phyloP scores from a whole-genome alignment of 2,329 filamentous ascomycete species.

The Colletotrichum neosansevieriae region DNA sequence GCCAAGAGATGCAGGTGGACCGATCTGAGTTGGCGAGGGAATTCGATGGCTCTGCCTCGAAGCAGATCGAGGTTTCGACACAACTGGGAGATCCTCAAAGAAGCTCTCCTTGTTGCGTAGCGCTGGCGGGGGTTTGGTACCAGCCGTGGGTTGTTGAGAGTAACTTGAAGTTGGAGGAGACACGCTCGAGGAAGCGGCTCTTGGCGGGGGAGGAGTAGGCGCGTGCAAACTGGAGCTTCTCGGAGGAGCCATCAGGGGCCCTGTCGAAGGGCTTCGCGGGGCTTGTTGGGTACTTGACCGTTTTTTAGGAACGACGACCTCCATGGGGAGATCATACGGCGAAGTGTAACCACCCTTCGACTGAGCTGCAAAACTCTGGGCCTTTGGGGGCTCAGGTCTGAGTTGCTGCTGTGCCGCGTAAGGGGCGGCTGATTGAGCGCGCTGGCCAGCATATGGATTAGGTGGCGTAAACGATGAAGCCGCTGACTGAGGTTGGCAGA shows the following conservation, averaged over 20 bases:
- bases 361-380: conserved; percentile 90
- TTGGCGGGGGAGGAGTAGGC: conserved; percentile 43
- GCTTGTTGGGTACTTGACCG: conserved; percentile 70
- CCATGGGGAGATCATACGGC: conserved; percentile 94
- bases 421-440: conserved; percentile 46
- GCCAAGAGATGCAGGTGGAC: conserved; percentile 50
- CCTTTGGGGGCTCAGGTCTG: conserved; percentile 64
- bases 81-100: conserved; percentile 81
- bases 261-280: conserved; percentile 51
- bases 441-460: conserved; percentile 42
- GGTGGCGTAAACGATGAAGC: conserved; percentile 34
- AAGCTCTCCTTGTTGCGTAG: conserved; percentile 67
- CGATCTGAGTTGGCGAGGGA: conserved; percentile 57
- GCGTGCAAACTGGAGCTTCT: conserved; percentile 71
- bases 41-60: conserved; percentile 64
- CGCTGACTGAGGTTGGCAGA: conserved; percentile 43
- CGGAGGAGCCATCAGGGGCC: conserved; percentile 57
- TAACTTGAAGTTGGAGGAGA: conserved; percentile 54
- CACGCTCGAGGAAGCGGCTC: conserved; percentile 29
- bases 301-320: conserved; percentile 81
- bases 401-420: conserved; percentile 53
- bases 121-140: conserved; percentile 51
- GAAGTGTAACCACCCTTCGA: conserved; percentile 92
- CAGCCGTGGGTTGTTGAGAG: conserved; percentile 48
- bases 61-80: conserved; percentile 70